Evolutionary conservation across 495 filamentous ascomycete genomes (phyloP).

Genomic region (Clohesyomyces aquaticus): DNA sequence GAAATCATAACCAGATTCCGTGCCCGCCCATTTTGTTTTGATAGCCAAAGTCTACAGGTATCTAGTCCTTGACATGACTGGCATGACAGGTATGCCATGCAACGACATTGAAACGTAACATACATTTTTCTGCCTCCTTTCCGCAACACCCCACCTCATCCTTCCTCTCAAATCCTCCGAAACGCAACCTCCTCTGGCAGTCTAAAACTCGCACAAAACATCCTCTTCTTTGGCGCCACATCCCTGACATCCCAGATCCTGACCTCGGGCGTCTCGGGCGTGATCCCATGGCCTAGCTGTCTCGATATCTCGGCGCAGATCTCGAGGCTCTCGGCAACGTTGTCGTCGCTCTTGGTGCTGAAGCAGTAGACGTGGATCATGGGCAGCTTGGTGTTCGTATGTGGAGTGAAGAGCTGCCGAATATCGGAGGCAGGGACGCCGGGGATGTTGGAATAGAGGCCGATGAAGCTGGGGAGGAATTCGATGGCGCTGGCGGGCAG

Average conservation of each 20-base stretch:
- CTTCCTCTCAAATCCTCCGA: slow-evolving; percentile 35
- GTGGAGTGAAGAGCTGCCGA: slow-evolving; percentile 67
- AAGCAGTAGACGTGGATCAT: slow-evolving; percentile 94
- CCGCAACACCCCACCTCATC: too few relatives aligned
- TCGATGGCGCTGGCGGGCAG: slow-evolving; percentile 84
- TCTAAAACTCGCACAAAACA: slow-evolving; percentile 94
- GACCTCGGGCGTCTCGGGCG: slow-evolving; percentile 57
- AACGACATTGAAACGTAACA: too few relatives aligned
- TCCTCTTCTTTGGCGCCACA: slow-evolving; percentile 90
- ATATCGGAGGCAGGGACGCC: slow-evolving; percentile 43
- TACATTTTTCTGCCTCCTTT: too few relatives aligned
- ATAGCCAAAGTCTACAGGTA: too few relatives aligned
- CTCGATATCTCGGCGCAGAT: slow-evolving; percentile 71
- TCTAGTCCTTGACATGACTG: too few relatives aligned
- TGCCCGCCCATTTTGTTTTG: too few relatives aligned
- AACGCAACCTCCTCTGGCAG: slow-evolving; percentile 84
- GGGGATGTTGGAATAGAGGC: slow-evolving; percentile 62
- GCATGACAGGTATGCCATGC: too few relatives aligned
- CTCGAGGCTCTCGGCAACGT: slow-evolving; percentile 60
- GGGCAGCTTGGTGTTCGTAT: slow-evolving; percentile 64
- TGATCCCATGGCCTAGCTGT: slow-evolving; percentile 65
- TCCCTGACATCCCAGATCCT: slow-evolving; percentile 79
- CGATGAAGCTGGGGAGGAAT: slow-evolving; percentile 84
- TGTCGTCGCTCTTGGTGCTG: slow-evolving; percentile 72
- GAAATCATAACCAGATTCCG: too few relatives aligned